A percentile compares a stretch with the other conserved stretches of the same genome.
Conservation (phyloP, 441 rosid species). For the Aleurites moluccanus region DNA sequence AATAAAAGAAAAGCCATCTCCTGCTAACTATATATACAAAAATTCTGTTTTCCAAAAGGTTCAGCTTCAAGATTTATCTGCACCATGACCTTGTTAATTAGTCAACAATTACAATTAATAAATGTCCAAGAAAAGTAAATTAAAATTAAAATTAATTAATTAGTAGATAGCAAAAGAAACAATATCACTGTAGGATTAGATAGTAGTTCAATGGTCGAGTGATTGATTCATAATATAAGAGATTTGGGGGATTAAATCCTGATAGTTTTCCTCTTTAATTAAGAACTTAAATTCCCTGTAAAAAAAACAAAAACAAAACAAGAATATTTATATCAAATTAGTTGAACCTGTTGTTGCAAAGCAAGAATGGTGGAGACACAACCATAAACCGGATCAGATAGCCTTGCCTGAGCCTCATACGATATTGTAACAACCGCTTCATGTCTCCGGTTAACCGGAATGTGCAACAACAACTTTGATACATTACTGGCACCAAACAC, state of each 20-base stretch:
- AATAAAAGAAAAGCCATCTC: background rate
- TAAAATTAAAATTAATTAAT: background rate
- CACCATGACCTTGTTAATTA: background rate
- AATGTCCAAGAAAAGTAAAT: background rate
- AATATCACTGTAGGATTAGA: background rate
- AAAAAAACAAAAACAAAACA: too few relatives aligned
- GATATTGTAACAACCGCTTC: slow-evolving; percentile 88
- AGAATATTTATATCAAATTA: too few relatives aligned
- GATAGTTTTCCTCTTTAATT: too few relatives aligned
- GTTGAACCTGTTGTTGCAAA: slow-evolving; percentile 78
- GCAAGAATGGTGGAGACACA: slow-evolving; percentile 89
- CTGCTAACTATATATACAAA: background rate
- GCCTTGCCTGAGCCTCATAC: slow-evolving; percentile 92
- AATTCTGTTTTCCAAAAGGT: background rate
- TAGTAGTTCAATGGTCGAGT: too few relatives aligned
- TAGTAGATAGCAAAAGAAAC: background rate
- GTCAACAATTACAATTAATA: background rate
- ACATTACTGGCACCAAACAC: slow-evolving; percentile 93
- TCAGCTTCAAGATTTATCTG: slow-evolving; percentile 6
- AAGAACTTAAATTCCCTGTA: too few relatives aligned
- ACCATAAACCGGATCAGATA: slow-evolving; percentile 89
- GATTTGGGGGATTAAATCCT: too few relatives aligned
- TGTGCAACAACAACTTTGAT: slow-evolving; percentile 74
- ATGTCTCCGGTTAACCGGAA: slow-evolving; percentile 72
- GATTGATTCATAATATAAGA: too few relatives aligned